A percentile compares a stretch with the other conserved stretches of the same genome.
phyloP scores from a whole-genome alignment of 2,329 filamentous ascomycete genomes.

The Helotiales sp. region DNA sequence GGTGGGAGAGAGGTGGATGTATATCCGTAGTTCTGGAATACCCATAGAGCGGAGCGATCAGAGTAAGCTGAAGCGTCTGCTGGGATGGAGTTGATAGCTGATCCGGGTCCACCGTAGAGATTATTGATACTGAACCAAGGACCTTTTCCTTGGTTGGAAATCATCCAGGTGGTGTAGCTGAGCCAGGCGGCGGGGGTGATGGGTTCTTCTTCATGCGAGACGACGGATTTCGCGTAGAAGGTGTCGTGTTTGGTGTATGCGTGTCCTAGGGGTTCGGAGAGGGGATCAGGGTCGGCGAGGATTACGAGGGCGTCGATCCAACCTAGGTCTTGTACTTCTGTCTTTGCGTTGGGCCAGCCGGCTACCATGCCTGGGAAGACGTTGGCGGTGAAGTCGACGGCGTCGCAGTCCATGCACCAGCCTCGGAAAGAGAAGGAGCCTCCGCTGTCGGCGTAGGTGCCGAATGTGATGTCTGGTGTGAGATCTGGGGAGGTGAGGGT shows the following conservation, averaged over 20 bases:
- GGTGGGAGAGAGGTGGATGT: conserved; percentile 8
- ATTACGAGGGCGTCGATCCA: conserved; percentile 37
- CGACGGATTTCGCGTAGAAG: conserved; percentile 59
- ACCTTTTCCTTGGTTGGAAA: conserved; percentile 15
- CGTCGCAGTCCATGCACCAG: conserved; percentile 40
- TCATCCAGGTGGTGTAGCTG: conserved; percentile 15
- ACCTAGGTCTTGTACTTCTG: conserved; percentile 26
- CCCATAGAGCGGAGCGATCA: conserved; percentile 23
- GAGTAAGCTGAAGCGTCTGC: conserved; percentile 14
- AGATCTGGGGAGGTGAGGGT: conserved; percentile 41
- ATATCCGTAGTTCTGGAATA: conserved; percentile 15
- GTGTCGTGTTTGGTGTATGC: conserved; percentile 40
- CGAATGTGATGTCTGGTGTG: conserved; percentile 42
- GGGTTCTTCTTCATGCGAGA: conserved; percentile 37
- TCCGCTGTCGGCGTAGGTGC: conserved; percentile 42
- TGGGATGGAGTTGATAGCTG: conserved; percentile 16
- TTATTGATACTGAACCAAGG: conserved; percentile 27
- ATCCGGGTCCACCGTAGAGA: conserved; percentile 23
- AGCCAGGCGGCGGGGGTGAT: conserved; percentile 9
- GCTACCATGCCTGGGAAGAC: conserved; percentile 41
- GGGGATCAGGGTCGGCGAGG: conserved; percentile 8
- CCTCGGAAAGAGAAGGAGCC: conserved; percentile 38
- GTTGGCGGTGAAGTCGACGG: conserved; percentile 38
- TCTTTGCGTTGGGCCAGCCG: conserved; percentile 33
- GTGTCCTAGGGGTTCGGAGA: conserved; percentile 42